Evolutionary conservation across 805 yeast genomes (phyloP).

Genomic region (Metschnikowia orientalis): DNA sequence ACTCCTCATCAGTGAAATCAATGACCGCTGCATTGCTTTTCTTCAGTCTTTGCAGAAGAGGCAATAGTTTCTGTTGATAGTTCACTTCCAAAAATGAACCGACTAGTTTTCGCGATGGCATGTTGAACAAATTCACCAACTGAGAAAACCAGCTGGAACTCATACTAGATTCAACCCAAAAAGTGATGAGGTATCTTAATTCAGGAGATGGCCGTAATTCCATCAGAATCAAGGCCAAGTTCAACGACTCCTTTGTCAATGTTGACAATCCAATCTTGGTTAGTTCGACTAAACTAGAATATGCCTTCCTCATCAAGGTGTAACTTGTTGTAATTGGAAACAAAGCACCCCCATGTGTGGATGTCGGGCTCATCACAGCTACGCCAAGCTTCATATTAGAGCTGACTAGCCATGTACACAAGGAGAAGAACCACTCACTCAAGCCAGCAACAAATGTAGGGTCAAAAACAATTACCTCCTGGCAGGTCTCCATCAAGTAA

Average conservation of each 20-base stretch:
- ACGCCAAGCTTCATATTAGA: slow-evolving; percentile 36
- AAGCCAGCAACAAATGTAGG: slow-evolving; percentile 32
- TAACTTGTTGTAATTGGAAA: slow-evolving; percentile 44
- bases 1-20: slow-evolving; percentile 39
- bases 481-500: slow-evolving; percentile 26
- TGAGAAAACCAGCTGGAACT: slow-evolving; percentile 56
- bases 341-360: slow-evolving; percentile 36
- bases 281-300: slow-evolving; percentile 55
- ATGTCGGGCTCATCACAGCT: slow-evolving; percentile 29
- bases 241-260: slow-evolving; percentile 44
- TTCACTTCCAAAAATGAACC: slow-evolving; percentile 36
- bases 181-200: slow-evolving; percentile 43
- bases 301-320: slow-evolving; percentile 40
- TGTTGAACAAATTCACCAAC: slow-evolving; percentile 46
- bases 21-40: slow-evolving; percentile 21
- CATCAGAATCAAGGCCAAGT: slow-evolving; percentile 57
- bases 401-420: slow-evolving; percentile 25
- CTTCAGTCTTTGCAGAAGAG: slow-evolving; percentile 40
- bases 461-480: slow-evolving; percentile 39
- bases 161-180: slow-evolving; percentile 56
- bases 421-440: slow-evolving; percentile 25
- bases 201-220: slow-evolving; percentile 44
- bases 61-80: slow-evolving; percentile 38
- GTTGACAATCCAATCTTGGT: slow-evolving; percentile 23
- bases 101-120: slow-evolving; percentile 40